Evolutionary conservation across 2,329 filamentous ascomycete genomes (phyloP), one percentile per base, ranked within the genome.

Genomic region (Dothideomycetidae sp.): DNA sequence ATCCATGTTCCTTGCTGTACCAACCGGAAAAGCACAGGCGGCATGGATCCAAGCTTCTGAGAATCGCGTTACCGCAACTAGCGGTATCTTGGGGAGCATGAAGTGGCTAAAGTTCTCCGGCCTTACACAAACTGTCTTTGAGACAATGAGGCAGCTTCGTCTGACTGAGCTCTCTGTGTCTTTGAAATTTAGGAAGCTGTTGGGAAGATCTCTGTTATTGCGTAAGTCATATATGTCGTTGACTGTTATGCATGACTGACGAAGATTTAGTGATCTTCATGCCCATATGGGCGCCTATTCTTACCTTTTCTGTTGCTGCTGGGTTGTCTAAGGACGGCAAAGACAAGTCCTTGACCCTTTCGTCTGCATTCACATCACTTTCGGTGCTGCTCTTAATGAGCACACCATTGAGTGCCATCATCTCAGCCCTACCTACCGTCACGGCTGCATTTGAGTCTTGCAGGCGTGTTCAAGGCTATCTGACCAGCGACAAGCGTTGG

Each of bases 371-470:
- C 43, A 66, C 64, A 1, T 63, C 64, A 2, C 44, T 68, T 3
- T 63, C 64, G 0, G 55, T 68, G 1, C 64, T 67, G 39, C 56
- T 60, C 0, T 54, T 68, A 5, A 45, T 67, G 3, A 54, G 62
- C 1, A 61, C 66, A 31, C 64, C 64, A 4, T 53, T 67, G 1
- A 46, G 59, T 11, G 59, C 57, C 3, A 48, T 67, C 18, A 61
- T 68, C 7, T 62, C 63, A 57, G 57, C 61, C 5, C 48, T 66
- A 5, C 56, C 60, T 41, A 52, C 56, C 3, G 61, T 66, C 29
- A 55, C 62, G 40, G 60, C 60, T 2, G 58, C 61, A 3, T 51
- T 65, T 1, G 63, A 62, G 4, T 65, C 60, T 5, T 67, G 66
- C 42, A 50, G 52, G 26, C 54, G 64, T 11, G 66, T 67, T 11